phyloP scores from a whole-genome alignment of 2,329 filamentous ascomycete genomes.

The Colletotrichum tamarilloi region DNA sequence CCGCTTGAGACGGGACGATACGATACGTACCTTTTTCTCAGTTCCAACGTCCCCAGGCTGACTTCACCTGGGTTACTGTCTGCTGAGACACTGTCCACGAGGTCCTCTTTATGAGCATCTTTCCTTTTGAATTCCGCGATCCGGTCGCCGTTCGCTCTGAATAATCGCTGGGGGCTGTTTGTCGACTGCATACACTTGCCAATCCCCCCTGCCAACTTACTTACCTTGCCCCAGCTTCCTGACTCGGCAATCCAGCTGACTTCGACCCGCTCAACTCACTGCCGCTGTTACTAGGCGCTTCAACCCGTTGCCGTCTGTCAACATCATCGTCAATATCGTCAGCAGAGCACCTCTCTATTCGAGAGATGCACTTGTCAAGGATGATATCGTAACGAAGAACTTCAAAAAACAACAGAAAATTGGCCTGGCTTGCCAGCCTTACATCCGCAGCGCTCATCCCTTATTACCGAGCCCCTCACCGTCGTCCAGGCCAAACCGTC shows the following conservation, averaged over 20 bases:
- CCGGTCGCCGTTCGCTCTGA: neutral
- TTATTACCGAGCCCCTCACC: neutral
- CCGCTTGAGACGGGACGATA: neutral
- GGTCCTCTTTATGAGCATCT: conserved; percentile 3
- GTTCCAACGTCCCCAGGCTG: neutral
- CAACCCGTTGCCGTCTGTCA: neutral
- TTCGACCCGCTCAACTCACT: conserved; percentile 10
- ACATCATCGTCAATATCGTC: conserved; percentile 16
- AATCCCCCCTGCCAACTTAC: conserved; percentile 8
- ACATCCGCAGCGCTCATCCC: conserved; percentile 3
- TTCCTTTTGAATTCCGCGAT: neutral
- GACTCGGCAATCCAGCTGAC: conserved; percentile 33
- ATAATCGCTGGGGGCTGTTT: neutral
- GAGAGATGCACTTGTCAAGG: conserved; percentile 6
- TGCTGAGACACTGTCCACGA: conserved; percentile 25
- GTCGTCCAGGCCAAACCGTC: conserved; percentile 1
- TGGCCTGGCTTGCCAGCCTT: conserved; percentile 1
- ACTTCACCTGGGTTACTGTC: neutral
- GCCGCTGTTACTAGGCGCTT: conserved; percentile 5
- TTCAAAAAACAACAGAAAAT: conserved; percentile 6
- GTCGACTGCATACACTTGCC: conserved; percentile 16
- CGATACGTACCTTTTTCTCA: conserved; percentile 18
- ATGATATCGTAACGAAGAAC: conserved; percentile 26
- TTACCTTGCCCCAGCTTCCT: conserved; percentile 23
- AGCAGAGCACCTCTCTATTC: conserved; percentile 3